Conservation (phyloP, 2,329 filamentous ascomycete species). For the Fusarium sp. region DNA sequence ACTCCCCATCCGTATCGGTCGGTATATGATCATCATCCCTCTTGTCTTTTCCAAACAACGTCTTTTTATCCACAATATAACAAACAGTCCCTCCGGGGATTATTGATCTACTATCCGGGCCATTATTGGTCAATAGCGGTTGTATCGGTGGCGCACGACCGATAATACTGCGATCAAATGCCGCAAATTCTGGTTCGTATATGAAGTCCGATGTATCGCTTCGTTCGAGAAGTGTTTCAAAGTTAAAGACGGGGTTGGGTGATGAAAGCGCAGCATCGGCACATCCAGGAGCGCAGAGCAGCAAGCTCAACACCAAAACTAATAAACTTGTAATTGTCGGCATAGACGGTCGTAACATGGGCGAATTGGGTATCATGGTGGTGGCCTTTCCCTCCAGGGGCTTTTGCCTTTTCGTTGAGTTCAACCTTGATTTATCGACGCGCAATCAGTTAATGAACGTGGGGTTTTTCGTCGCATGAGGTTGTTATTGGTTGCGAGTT, state of each 20-base stretch:
- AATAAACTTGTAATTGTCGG: constrained; percentile 72
- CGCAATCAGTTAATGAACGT: constrained; percentile 21
- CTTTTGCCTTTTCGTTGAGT: constrained; percentile 39
- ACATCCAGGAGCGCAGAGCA: constrained; percentile 69
- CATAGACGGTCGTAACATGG: constrained; percentile 79
- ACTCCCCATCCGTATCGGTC: constrained; percentile 17
- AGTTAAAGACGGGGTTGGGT: constrained; percentile 16
- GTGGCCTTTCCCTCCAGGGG: constrained; percentile 58
- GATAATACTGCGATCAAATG: constrained; percentile 72
- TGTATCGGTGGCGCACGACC: constrained; percentile 69
- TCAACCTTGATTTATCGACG: constrained; percentile 21
- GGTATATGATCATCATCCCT: constrained; percentile 25
- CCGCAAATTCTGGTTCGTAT: constrained; percentile 72
- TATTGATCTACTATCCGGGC: constrained; percentile 69
- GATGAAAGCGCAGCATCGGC: constrained; percentile 70
- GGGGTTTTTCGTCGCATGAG: constrained; percentile 26
- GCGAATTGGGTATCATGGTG: constrained; percentile 71
- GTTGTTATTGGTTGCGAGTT: constrained; percentile 26
- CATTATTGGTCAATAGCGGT: constrained; percentile 72
- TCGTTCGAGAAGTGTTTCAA: constrained; percentile 31
- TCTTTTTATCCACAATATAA: constrained; percentile 50
- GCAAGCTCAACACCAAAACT: constrained; percentile 66
- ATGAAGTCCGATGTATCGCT: constrained; percentile 41
- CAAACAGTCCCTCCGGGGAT: constrained; percentile 70
- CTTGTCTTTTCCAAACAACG: constrained; percentile 44